Conservation (phyloP, 192 early-diverging fungal genomes). For the Gryganskiella cystojenkinii region DNA sequence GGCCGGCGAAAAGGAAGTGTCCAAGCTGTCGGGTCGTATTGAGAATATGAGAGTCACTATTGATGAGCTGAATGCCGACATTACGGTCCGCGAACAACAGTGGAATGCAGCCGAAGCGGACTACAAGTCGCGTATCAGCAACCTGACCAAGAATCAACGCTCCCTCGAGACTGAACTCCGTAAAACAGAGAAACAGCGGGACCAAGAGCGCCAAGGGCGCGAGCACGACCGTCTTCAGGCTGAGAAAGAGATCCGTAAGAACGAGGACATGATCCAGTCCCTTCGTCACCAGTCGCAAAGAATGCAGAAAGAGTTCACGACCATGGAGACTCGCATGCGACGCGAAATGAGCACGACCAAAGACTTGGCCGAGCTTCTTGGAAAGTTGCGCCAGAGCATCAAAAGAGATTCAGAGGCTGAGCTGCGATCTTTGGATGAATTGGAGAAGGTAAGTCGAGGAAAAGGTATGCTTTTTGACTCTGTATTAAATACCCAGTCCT, state of each 20-base stretch:
- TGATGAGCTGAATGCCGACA: background rate
- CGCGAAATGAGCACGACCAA: constrained; percentile 14
- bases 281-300: background rate
- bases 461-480: background rate
- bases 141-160: background rate
- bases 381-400: constrained; percentile 5
- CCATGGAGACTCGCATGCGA: constrained; percentile 12
- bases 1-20: constrained; percentile 2
- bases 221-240: constrained; percentile 7
- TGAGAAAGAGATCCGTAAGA: constrained; percentile 3
- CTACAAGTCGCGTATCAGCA: constrained; percentile 9
- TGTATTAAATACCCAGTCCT: background rate
- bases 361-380: constrained; percentile 11
- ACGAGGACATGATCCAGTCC: constrained; percentile 7
- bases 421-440: constrained; percentile 10
- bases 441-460: constrained; percentile 11
- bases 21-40: constrained; percentile 1
- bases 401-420: constrained; percentile 16
- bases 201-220: background rate
- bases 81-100: background rate
- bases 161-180: constrained; percentile 8
- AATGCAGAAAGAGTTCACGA: constrained; percentile 16
- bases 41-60: background rate
- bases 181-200: background rate
- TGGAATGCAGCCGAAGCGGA: constrained; percentile 7